phyloP scores from a whole-genome alignment of 176 grass and related monocot genomes.

The Phragmites australis region DNA sequence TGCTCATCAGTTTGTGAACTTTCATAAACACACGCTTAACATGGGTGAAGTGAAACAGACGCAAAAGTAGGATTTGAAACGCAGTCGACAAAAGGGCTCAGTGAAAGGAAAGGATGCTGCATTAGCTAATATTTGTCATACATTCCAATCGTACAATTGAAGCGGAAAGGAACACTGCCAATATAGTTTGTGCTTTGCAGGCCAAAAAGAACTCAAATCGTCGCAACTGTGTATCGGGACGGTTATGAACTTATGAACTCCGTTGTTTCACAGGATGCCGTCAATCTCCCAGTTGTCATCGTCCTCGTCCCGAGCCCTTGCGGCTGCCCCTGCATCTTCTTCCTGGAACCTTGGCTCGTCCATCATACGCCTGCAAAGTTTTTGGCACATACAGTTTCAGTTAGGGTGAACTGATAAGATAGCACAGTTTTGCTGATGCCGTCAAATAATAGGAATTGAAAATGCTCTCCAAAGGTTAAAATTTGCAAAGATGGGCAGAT shows the following conservation, averaged over 20 bases:
- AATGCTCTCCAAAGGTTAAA: not conserved
- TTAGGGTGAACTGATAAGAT: not conserved
- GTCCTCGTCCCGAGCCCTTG: constrained; percentile 45
- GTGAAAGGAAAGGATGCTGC: not conserved
- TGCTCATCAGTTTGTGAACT: not conserved
- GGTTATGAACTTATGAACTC: constrained; percentile 28
- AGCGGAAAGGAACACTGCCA: constrained; percentile 3
- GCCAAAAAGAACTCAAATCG: constrained; percentile 32
- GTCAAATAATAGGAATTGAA: not conserved
- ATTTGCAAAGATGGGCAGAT: not conserved
- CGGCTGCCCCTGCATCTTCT: constrained; percentile 40
- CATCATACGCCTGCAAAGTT: constrained; percentile 50
- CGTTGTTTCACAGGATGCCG: constrained; percentile 48
- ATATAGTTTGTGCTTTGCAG: constrained; percentile 35
- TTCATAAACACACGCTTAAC: not conserved
- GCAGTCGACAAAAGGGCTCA: not conserved
- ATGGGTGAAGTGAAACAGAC: not conserved
- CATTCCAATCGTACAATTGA: constrained; percentile 24
- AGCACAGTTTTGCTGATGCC: not conserved
- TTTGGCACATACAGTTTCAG: not conserved
- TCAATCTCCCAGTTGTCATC: constrained; percentile 68
- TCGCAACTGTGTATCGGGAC: constrained; percentile 1
- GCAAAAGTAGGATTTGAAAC: not conserved
- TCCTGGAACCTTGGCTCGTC: constrained; percentile 58
- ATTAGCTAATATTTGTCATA: constrained; percentile 37